Base-by-base conservation (phyloP, 2,329 filamentous ascomycete species). In the Pseudogymnoascus sp. region DNA sequence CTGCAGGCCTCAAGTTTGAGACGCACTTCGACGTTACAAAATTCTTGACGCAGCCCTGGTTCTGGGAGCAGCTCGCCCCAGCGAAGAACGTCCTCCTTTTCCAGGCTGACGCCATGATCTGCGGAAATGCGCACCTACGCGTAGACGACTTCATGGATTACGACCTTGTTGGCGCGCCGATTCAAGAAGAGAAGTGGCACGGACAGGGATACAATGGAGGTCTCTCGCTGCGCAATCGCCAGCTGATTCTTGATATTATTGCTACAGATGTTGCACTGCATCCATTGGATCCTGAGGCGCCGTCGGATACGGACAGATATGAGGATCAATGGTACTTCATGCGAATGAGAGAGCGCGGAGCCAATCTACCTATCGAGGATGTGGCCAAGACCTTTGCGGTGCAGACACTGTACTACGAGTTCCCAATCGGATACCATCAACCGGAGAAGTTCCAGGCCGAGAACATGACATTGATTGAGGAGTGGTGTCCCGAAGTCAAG, bases 111-210 rank as follows among this genome's bases (percentile, higher is more conserved):
- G 66, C 67, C 33, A 70, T 74, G 16, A 59, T 74, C 12, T 74
- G 72, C 65, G 64, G 64, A 4, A 72, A 72, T 35, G 63, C 69
- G 1, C 62, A 61, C 12, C 38, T 64, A 12, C 65, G 63, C 8
- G 64, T 71, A 5, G 69, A 73, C 10, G 70, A 72, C 40, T 74
- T 71, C 63, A 43, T 74, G 8, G 56, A 71, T 46, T 74, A 68
- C 63, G 71, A 73, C 38, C 73, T 72, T 43, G 72, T 75, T 61
- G 74, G 72, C 0, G 75, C 76, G 4, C 73, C 74, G 1, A 69
- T 76, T 22, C 65, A 67, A 33, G 63, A 66, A 3, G 65, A 68
- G 19, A 28, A 28, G 26, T 63, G 65, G 4, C 7, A 68, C 22
- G 67, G 64, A 1, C 50, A 62, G 22, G 64, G 60, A 2, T 74